Evolutionary conservation across 2,329 filamentous ascomycete species (phyloP), one percentile per base, ranked within the genome.

Genomic region (Dothidotthia symphoricarpi): DNA sequence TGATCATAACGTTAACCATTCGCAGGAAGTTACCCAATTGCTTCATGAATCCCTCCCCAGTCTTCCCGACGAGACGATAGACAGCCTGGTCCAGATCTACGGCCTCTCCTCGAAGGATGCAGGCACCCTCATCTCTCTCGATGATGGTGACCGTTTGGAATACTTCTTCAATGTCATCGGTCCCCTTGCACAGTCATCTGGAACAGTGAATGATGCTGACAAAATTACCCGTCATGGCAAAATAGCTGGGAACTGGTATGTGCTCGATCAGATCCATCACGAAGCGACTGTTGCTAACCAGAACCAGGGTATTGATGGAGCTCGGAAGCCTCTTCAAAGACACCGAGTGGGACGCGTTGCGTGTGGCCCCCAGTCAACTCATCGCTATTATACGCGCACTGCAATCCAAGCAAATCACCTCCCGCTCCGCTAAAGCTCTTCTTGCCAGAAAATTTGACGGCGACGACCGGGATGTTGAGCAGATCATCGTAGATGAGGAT

Each of bases 101-200:
- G 80, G 80, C 0, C 71, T 98, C 10, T 85, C 83, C 0, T 63
- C 80, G 6, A 93, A 93, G 61, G 93, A 98, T 57, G 90, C 91
- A 1, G 78, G 86, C 49, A 86, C 89, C 0, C 72, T 98, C 24
- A 75, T 90, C 31, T 76, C 80, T 6, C 72, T 95, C 1, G 86
- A 97, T 47, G 79, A 85, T 37, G 90, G 90, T 6, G 82, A 82
- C 6, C 78, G 90, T 28, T 70, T 93, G 3, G 83, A 95, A 51
- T 96, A 90, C 64, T 94, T 89, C 58, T 83, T 85, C 57, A 75
- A 79, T 16, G 78, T 88, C 0, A 72, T 86, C 13, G 53, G 46
- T 28, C 35, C 45, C 31, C 56, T 62, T 26, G 31, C 35, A 14
- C 27, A 34, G 13, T 10, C 25, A 32, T 11, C 55, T 42, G 15